phyloP scores from a whole-genome alignment of 208 protist species.

The Trypanosoma melophagium region DNA sequence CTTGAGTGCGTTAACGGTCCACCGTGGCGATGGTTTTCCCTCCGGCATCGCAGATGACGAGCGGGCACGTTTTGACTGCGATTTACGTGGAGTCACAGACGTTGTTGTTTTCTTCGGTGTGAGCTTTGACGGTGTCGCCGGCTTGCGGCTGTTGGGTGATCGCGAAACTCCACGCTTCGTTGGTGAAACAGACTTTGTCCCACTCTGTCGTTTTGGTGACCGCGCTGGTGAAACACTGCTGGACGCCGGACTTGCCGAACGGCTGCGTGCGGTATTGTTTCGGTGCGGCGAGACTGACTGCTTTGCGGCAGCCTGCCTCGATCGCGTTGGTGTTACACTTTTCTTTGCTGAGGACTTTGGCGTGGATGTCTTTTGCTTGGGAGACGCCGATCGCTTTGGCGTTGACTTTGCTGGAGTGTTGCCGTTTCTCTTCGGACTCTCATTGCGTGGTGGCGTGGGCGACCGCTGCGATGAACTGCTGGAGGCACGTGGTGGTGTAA shows the following conservation, averaged over 20 bases:
- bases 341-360: conserved; percentile 9
- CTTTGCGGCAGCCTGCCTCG: no score
- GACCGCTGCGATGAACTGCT: conserved; percentile 4
- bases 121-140: conserved; percentile 14
- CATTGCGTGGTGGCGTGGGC: background rate
- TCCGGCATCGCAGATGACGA: conserved; percentile 24
- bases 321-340: no score
- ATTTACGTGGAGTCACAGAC: background rate
- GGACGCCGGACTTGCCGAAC: background rate
- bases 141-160: conserved; percentile 6
- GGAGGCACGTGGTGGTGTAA: background rate
- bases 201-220: background rate
- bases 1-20: conserved; percentile 63
- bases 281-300: no score
- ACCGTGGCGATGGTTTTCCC: conserved; percentile 39
- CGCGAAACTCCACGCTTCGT: conserved; percentile 2
- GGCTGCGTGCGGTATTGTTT: no score
- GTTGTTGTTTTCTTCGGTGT: conserved; percentile 6
- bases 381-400: conserved; percentile 20
- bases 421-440: conserved; percentile 12
- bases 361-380: conserved; percentile 5
- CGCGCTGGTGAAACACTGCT: background rate
- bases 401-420: conserved; percentile 6
- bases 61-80: conserved; percentile 20
- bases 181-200: background rate